Evolutionary conservation across 202 grass and related monocot genomes (phyloP).

Genomic region (Brachypodium distachyon): DNA sequence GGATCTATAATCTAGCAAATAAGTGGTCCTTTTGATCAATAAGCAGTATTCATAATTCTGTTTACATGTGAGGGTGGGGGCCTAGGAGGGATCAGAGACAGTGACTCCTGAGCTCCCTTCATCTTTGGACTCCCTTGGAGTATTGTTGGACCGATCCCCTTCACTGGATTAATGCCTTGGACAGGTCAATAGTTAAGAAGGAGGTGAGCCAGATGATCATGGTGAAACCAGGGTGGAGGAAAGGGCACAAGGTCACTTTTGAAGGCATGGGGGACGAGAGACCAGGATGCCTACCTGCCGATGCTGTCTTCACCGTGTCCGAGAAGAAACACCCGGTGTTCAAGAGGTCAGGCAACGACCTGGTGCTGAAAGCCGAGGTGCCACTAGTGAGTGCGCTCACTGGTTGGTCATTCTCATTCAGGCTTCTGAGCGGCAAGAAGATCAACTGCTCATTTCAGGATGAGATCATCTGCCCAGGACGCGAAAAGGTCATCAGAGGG

Average conservation of each 20-base stretch:
- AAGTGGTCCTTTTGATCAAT: slow-evolving; percentile 25
- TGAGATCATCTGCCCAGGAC: slow-evolving; percentile 60
- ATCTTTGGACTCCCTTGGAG: not conserved
- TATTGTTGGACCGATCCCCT: not conserved
- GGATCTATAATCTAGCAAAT: slow-evolving; percentile 23
- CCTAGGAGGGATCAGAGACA: slow-evolving; percentile 22
- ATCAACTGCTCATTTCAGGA: slow-evolving; percentile 72
- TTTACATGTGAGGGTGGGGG: slow-evolving; percentile 21
- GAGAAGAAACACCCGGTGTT: slow-evolving; percentile 75
- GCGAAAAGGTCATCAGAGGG: slow-evolving; percentile 71
- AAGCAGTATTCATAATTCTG: not conserved
- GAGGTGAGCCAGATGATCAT: slow-evolving; percentile 57
- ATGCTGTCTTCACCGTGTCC: slow-evolving; percentile 48
- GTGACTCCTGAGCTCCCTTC: slow-evolving; percentile 34
- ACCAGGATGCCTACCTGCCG: slow-evolving; percentile 56
- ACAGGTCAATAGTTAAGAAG: slow-evolving; percentile 70
- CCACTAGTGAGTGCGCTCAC: slow-evolving; percentile 69
- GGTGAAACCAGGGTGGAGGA: slow-evolving; percentile 85
- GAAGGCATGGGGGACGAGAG: slow-evolving; percentile 76
- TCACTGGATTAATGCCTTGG: not conserved
- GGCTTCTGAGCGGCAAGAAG: slow-evolving; percentile 60
- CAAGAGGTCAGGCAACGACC: slow-evolving; percentile 68
- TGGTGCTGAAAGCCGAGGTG: slow-evolving; percentile 85
- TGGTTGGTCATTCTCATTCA: slow-evolving; percentile 77
- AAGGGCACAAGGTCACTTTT: slow-evolving; percentile 61